Base-by-base conservation (phyloP, 805 yeast genomes). In the Pichia exigua region DNA sequence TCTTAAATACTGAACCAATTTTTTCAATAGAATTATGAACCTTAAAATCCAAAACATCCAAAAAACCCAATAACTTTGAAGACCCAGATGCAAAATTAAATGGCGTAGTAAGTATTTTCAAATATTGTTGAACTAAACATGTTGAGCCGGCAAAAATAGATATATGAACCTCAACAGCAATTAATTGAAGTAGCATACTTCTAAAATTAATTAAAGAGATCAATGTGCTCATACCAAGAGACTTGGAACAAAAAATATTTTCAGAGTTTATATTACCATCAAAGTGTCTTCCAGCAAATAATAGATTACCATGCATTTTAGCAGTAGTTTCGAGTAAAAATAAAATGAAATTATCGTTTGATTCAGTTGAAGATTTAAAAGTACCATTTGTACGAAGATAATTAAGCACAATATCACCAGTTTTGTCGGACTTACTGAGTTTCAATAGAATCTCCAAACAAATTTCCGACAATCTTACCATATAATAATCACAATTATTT, bases 81-180 rank as follows among this genome's bases (percentile, higher is more conserved):
- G 89, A 76, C 1, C 85, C 86, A 52, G 77, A 68, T 26, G 78
- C 70, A 54, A 72, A 74, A 18, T 76, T 76, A 40, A 72, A 67
- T 12, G 73, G 73, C 54, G 76, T 75, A 42, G 83, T 79, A 21
- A 90, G 68, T 4, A 73, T 59, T 6, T 75, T 71, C 26, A 83
- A 70, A 57, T 85, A 84, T 24, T 71, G 67, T 43, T 76, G 69
- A 52, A 78, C 73, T 57, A 81, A 68, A 27, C 85, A 68, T 40
- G 81, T 59, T 9, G 84, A 72, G 9, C 79, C 74, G 57, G 68
- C 54, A 44, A 59, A 50, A 0, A 76, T 71, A 15, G 79, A 70
- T 50, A 75, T 75, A 61, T 85, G 90, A n/a, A 92, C 72, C 57
- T 89, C 95, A 49, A 85, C 67, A 18, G 91, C 78, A 54, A 88